Percentiles rank a stretch among this genome's conserved stretches.
Evolutionary conservation across 257 asterid species (phyloP).

Genomic region (Mitragyna speciosa): DNA sequence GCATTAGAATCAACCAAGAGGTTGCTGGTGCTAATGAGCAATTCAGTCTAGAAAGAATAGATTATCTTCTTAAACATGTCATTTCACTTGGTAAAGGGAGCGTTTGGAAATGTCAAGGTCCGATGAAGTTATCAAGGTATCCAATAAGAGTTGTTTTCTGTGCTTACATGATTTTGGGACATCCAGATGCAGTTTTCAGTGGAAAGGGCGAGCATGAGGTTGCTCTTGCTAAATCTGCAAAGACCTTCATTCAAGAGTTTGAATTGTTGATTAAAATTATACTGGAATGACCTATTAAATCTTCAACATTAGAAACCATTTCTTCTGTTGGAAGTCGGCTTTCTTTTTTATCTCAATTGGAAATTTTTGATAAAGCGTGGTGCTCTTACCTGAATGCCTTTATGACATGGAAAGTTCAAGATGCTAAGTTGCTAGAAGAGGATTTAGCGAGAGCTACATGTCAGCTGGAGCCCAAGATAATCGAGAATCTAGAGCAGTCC

Average conservation of each 20-base stretch:
- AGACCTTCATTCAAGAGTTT: conserved; percentile 59
- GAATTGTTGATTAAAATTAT: conserved; percentile 63
- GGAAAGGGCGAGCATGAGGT: conserved; percentile 74
- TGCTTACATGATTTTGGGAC: conserved; percentile 79
- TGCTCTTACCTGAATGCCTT: conserved; percentile 83
- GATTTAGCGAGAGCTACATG: conserved; percentile 88
- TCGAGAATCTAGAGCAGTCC: conserved; percentile 63
- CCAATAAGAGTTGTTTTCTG: conserved; percentile 76
- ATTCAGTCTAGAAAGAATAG: conserved; percentile 57
- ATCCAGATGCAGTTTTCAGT: conserved; percentile 88
- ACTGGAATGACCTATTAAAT: conserved; percentile 48
- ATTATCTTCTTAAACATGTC: conserved; percentile 84
- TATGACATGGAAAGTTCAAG: conserved; percentile 90
- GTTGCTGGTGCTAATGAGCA: conserved; percentile 30
- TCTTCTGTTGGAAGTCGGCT: conserved; percentile 23
- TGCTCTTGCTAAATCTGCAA: conserved; percentile 63
- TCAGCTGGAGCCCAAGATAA: conserved; percentile 76
- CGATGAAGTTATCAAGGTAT: conserved; percentile 50
- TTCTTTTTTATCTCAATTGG: conserved; percentile 67
- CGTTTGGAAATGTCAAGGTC: conserved; percentile 24
- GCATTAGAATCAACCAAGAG: conserved; percentile 42
- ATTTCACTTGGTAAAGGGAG: conserved; percentile 47
- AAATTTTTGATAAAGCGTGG: conserved; percentile 85
- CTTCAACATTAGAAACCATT: conserved; percentile 39
- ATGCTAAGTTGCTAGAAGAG: conserved; percentile 74